Base-by-base conservation (phyloP, 768 basidiomycete genomes). In the Suillus cothurnatus region DNA sequence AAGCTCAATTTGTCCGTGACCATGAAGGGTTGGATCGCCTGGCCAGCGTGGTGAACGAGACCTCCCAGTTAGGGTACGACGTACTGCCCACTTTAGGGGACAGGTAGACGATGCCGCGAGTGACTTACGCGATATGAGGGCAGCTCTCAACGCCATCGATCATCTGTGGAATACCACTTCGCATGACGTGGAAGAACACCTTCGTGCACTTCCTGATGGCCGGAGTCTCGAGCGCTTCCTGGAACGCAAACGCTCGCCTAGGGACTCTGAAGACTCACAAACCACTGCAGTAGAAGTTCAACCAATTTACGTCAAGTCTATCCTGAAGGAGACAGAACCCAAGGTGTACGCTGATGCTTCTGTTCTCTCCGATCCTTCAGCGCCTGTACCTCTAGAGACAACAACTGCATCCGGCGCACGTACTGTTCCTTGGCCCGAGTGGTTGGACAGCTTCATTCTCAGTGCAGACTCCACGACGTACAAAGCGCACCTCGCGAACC, bases 211-310 rank as follows among this genome's bases (percentile, higher is more conserved):
- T 32, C 55, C 65, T 9, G 26, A 32, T 19, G 52, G 39, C 26
- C 62, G 66, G 59, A 64, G 43, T 39, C 57, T 74, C 45, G 56
- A 58, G 38, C 64, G 41, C 28, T 47, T 52, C 28, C n/a, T 71
- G 64, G 62, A 63, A 61, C 69, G 73, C 19, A 79, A 81, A 47
- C 77, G 79, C n/a, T 73, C 75, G 1, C 80, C 84, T 17, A 82
- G 88, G 62, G 88, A 85, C 57, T 91, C 90, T n/a, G 84, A 85
- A 71, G 88, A 90, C 72, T 91, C 90, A 1, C 84, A 87, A 61
- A 71, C 71, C 28, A 90, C 89, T 0, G 81, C 81, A 21, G 86
- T 89, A 31, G 70, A 68, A 26, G 45, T 70, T 50, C 71, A 72
- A 61, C 52, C 62, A 66, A 26, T 68, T 53, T 23, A 61, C 59